Evolutionary conservation across 2,329 filamentous ascomycete genomes (phyloP), one percentile per base, ranked within the genome.

Genomic region (Drechslerella stenobrocha): DNA sequence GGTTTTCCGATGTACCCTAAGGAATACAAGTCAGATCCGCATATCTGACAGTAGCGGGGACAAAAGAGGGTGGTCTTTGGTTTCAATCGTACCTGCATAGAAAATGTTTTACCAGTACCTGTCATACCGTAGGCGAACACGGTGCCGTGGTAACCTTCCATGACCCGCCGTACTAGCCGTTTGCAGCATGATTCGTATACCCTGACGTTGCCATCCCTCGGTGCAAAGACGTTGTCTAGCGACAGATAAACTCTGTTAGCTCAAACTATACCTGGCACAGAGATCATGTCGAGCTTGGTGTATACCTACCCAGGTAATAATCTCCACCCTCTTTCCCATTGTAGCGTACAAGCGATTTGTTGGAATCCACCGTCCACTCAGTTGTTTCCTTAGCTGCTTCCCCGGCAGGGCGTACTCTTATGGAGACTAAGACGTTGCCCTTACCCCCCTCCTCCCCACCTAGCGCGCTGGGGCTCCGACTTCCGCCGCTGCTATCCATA

Each of bases 101-200:
- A 97, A 76, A 97, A 98, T 0, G 93, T 98, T 79, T 98, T 98
- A 72, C 93, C 93, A 0, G 93, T 97, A 70, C 93, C 93, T 2
- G 93, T 98, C 91, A 97, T 97, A 75, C 93, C 93, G 76, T 98
- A 98, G 15, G 92, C 92, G 76, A 98, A 97, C 22, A 98, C 93
- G 0, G 93, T 98, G 64, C 92, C 93, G 74, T 97, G 92, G 76
- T 97, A 98, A 40, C 93, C 93, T 79, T 98, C 93, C 93, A 98
- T 98, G 50, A 98, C 93, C 73, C 93, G 83, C 72, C 93, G 87
- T 46, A 98, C 93, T 52, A 98, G 81, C 70, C 93, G 87, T 78
- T 97, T 97, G 42, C 93, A 93, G 45, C 85, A 89, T 70, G 92
- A 86, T 77, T 98, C 93, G 76, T 98, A 98, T 7, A 98, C 93